Percentiles rank a stretch among this genome's conserved stretches.
Conservation (phyloP, 768 basidiomycete genomes). For the Amanita inopinata region DNA sequence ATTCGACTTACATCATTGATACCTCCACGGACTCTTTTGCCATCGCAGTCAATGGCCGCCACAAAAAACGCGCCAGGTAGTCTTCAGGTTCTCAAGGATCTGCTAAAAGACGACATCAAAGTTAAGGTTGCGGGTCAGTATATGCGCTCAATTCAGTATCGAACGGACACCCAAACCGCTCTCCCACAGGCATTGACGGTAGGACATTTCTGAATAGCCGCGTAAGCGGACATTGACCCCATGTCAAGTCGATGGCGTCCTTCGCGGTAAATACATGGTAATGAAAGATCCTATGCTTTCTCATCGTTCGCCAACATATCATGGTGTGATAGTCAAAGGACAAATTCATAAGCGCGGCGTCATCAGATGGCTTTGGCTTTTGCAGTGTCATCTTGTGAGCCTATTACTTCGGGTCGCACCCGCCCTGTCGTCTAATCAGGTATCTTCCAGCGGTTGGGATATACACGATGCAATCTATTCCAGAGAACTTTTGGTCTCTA, state of each 20-base stretch:
- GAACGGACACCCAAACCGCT: conserved; percentile 4
- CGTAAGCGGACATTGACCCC: background rate
- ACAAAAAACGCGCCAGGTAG: conserved; percentile 24
- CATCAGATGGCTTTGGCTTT: conserved; percentile 83
- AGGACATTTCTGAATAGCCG: conserved; percentile 10
- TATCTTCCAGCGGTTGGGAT: conserved; percentile 66
- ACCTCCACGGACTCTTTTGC: background rate
- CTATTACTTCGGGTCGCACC: background rate
- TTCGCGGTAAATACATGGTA: conserved; percentile 93
- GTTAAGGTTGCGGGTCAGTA: conserved; percentile 86
- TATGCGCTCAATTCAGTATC: background rate
- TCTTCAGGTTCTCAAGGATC: conserved; percentile 42
- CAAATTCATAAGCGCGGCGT: conserved; percentile 79
- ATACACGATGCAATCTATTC: conserved; percentile 84
- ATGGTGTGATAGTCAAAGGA: conserved; percentile 57
- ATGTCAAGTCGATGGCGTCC: conserved; percentile 75
- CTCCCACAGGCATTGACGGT: conserved; percentile 55
- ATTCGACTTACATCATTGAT: background rate
- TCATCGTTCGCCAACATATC: conserved; percentile 6
- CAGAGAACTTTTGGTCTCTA: conserved; percentile 82
- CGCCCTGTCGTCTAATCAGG: conserved; percentile 3
- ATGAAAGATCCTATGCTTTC: background rate
- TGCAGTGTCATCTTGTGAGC: conserved; percentile 87
- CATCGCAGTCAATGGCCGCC: conserved; percentile 15
- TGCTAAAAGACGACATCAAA: conserved; percentile 61